Evolutionary conservation across 192 early-diverging fungal genomes (phyloP), one percentile per base, ranked within the genome.

Genomic region (Powellomyces hirtus): DNA sequence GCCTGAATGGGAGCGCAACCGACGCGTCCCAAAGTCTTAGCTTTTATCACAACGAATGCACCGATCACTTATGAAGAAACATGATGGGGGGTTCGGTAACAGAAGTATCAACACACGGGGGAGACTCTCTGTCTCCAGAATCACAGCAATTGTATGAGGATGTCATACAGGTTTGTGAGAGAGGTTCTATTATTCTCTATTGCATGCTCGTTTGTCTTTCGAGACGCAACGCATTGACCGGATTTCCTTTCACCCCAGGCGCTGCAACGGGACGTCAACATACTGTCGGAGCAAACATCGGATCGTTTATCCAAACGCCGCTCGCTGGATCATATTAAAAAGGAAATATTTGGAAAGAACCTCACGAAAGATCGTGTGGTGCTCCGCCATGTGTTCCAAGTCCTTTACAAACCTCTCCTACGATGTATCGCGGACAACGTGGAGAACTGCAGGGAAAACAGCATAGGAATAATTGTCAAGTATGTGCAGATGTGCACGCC

Each of bases 231-330:
- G n/a, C n/a, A n/a, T n/a, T n/a, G n/a, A 61, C n/a, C 18, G n/a
- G 0, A 18, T 4, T 56, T 53, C 18, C 0, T 24, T 20, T 2
- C 53, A 20, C 26, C 10, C 0, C 62, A 77, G 75, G 38, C 59
- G 1, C 53, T 85, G 11, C 77, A 84, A 56, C 52, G 83, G 16
- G 79, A 82, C 36, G 35, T 82, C 20, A 85, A 85, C 55, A 75
- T 83, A 35, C 70, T 85, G n/a, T 14, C 38, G 18, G 84, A 85
- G 16, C 33, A 66, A 11, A 52, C 80, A 4, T 77, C 77, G 29
- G 78, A 85, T 65, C 56, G 84, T 11, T 38, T 27, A 18, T 37
- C 82, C 22, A 85, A 85, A 53, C 59, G 65, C 37, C 56, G 73
- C 1, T 53, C 82, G 1, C 62, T 85, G 18, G 77, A 84, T 20